These are phyloP conservation scores for Chlamydomonas applanata DNA, from an alignment of 139 green algal species.

Conservation along the genomic window DNA sequence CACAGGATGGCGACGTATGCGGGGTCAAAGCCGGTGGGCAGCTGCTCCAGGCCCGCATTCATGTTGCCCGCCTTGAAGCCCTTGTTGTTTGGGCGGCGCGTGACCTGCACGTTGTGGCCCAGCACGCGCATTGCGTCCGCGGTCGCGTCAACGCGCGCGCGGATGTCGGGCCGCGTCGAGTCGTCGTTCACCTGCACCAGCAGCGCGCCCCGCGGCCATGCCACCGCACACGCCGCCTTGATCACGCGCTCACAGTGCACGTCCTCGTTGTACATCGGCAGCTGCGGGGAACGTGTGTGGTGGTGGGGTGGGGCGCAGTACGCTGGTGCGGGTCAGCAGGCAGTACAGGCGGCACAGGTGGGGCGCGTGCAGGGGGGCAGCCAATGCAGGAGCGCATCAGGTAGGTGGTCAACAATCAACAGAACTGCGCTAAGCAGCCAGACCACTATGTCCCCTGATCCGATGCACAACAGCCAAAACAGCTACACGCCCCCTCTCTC, in stretches of 20 bases:
- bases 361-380: too few relatives aligned
- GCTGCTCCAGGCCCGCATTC: conserved; percentile 50
- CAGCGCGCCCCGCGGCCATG: background rate
- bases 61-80: conserved; percentile 82
- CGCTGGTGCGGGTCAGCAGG: too few relatives aligned
- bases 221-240: too few relatives aligned
- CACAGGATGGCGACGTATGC: conserved; percentile 51
- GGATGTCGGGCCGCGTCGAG: conserved; percentile 46
- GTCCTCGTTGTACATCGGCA: conserved; percentile 53
- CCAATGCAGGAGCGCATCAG: too few relatives aligned
- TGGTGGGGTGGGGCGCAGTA: too few relatives aligned
- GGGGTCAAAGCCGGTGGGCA: conserved; percentile 20
- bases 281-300: conserved; percentile 50
- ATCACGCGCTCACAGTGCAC: conserved; percentile 36
- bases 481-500: too few relatives aligned
- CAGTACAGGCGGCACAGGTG: too few relatives aligned
- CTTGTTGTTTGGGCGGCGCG: conserved; percentile 59
- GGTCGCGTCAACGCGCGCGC: conserved; percentile 46
- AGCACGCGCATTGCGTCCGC: conserved; percentile 37
- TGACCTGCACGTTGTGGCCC: conserved; percentile 38
- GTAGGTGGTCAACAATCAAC: too few relatives aligned
- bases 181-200: conserved; percentile 51
- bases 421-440: too few relatives aligned
- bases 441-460: too few relatives aligned
- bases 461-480: too few relatives aligned